Conservation (phyloP, 306 rosid species). For the Hippophae tibetana region DNA sequence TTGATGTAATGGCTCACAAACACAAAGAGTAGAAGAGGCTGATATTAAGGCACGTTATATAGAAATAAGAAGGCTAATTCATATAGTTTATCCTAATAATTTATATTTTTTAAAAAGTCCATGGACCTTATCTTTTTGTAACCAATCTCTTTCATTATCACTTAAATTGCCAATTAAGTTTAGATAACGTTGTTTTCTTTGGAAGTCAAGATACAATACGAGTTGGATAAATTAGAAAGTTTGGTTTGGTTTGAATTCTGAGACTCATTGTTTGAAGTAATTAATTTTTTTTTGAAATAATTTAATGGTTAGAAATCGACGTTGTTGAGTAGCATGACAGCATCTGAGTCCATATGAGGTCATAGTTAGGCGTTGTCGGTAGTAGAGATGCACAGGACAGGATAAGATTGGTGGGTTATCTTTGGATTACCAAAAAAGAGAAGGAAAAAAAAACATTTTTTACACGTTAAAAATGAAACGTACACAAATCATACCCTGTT, state of each 20-base stretch:
- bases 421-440: background rate
- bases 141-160: no score
- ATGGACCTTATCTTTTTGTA: no score
- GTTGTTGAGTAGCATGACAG: slow-evolving; percentile 9
- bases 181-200: background rate
- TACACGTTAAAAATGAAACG: background rate
- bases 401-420: background rate
- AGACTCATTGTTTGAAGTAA: background rate
- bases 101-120: no score
- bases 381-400: slow-evolving; percentile 6
- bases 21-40: slow-evolving; percentile 10
- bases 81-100: no score
- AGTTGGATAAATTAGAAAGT: background rate
- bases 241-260: slow-evolving; percentile 6
- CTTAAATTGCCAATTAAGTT: background rate
- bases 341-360: background rate
- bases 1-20: background rate
- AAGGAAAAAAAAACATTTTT: no score
- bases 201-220: background rate
- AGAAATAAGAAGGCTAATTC: background rate
- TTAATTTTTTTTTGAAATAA: no score
- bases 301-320: no score
- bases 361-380: background rate
- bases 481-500: no score
- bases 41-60: background rate